Percentiles rank a stretch among this genome's conserved stretches.
phyloP scores from a whole-genome alignment of 495 filamentous ascomycete genomes.

The Trichoderma asperelloides region DNA sequence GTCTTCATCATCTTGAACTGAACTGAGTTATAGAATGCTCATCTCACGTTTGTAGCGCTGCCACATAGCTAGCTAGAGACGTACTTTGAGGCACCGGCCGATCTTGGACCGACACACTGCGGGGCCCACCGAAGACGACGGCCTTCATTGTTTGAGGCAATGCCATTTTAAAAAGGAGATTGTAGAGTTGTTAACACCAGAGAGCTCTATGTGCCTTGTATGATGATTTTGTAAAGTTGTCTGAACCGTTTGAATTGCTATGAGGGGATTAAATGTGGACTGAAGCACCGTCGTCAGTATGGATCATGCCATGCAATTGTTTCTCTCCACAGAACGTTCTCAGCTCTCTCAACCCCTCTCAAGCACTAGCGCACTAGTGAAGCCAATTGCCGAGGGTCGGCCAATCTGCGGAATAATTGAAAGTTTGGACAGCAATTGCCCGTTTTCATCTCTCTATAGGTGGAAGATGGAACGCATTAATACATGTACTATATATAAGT shows the following conservation, averaged over 20 bases:
- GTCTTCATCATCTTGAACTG: slow-evolving; percentile 62
- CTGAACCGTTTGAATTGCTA: neutral
- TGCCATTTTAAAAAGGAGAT: neutral
- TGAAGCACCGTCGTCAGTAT: neutral
- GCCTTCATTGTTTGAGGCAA: slow-evolving; percentile 49
- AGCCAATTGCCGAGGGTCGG: neutral
- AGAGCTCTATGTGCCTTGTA: neutral
- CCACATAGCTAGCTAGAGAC: neutral
- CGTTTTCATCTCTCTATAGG: no score
- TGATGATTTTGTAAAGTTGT: neutral
- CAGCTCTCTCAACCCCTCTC: neutral
- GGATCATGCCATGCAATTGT: neutral
- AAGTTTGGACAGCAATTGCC: neutral
- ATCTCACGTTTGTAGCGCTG: slow-evolving; percentile 13
- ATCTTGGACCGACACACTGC: slow-evolving; percentile 54
- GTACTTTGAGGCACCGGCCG: slow-evolving; percentile 50
- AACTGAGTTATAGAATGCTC: slow-evolving; percentile 26
- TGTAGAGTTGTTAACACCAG: neutral
- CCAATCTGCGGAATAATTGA: neutral
- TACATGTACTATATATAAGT: no score
- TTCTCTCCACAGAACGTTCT: neutral
- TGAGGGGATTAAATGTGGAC: neutral
- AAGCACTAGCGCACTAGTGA: neutral
- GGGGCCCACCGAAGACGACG: slow-evolving; percentile 59
- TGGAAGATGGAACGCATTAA: no score